Conservation (phyloP, 2,329 filamentous ascomycete species). For the Talaromyces atroroseus region DNA sequence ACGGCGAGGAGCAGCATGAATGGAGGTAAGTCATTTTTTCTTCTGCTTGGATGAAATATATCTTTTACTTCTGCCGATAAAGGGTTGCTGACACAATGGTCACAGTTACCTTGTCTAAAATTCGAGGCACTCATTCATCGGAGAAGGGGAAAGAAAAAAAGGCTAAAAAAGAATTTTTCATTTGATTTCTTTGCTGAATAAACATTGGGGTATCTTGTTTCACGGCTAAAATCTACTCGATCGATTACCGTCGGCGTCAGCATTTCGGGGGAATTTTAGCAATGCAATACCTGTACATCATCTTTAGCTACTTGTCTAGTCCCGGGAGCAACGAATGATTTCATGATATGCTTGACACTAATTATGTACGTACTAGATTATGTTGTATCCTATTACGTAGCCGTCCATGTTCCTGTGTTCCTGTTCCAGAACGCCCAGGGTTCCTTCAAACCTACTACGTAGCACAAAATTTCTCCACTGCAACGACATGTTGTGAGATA, state of each 20-base stretch:
- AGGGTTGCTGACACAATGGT: background rate
- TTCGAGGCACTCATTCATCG: background rate
- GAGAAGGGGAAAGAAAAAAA: background rate
- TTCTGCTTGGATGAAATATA: background rate
- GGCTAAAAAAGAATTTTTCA: background rate
- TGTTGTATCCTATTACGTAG: too few species aligned
- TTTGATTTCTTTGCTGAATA: too few species aligned
- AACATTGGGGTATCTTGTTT: background rate
- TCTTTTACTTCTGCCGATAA: background rate
- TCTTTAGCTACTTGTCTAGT: background rate
- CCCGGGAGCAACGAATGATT: background rate
- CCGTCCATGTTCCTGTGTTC: background rate
- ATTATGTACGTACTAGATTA: background rate
- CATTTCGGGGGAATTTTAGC: background rate
- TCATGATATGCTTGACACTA: background rate
- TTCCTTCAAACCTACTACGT: too few species aligned
- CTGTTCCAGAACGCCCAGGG: background rate
- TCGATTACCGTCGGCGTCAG: background rate
- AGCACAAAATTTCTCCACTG: too few species aligned
- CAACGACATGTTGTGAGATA: too few species aligned
- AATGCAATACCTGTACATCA: background rate
- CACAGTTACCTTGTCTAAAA: conserved; percentile 7
- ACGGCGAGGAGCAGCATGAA: conserved; percentile 83
- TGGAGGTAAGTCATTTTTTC: conserved; percentile 64
- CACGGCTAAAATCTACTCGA: background rate